phyloP scores from a whole-genome alignment of 1,139 yeast species.

The Pichia sp. region DNA sequence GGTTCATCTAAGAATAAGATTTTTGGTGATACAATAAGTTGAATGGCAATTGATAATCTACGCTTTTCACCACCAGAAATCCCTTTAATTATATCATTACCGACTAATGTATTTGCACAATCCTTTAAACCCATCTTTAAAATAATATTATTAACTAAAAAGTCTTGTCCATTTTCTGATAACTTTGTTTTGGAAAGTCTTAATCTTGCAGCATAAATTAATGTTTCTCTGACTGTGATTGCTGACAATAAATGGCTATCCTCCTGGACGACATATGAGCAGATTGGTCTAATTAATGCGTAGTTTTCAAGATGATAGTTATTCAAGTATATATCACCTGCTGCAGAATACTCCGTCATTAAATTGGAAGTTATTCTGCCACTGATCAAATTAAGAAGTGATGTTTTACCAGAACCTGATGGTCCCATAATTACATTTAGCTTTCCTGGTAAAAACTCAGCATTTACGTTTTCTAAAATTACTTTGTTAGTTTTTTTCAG shows the following conservation, averaged over 20 bases:
- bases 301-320: slow-evolving; percentile 23
- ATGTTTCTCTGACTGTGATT: slow-evolving; percentile 71
- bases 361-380: slow-evolving; percentile 48
- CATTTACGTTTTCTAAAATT: slow-evolving; percentile 47
- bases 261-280: slow-evolving; percentile 75
- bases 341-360: slow-evolving; percentile 29
- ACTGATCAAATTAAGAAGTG: slow-evolving; percentile 60
- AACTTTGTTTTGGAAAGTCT: slow-evolving; percentile 41
- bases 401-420: slow-evolving; percentile 81
- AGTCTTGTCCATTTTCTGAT: slow-evolving; percentile 31
- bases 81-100: slow-evolving; percentile 67
- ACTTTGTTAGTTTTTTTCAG: slow-evolving; percentile 22
- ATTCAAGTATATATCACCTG: slow-evolving; percentile 42
- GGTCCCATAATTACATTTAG: slow-evolving; percentile 89
- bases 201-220: slow-evolving; percentile 63
- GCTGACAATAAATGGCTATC: slow-evolving; percentile 65
- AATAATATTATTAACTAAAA: slow-evolving; percentile 49
- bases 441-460: slow-evolving; percentile 53
- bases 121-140: slow-evolving; percentile 65
- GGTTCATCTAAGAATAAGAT: slow-evolving; percentile 78
- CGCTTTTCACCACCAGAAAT: slow-evolving; percentile 85
- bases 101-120: slow-evolving; percentile 72
- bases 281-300: slow-evolving; percentile 40
- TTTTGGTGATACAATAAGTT: slow-evolving; percentile 64
- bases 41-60: slow-evolving; percentile 76